phyloP scores from a whole-genome alignment of 192 early-diverging fungal species.

The Backusella circina region DNA sequence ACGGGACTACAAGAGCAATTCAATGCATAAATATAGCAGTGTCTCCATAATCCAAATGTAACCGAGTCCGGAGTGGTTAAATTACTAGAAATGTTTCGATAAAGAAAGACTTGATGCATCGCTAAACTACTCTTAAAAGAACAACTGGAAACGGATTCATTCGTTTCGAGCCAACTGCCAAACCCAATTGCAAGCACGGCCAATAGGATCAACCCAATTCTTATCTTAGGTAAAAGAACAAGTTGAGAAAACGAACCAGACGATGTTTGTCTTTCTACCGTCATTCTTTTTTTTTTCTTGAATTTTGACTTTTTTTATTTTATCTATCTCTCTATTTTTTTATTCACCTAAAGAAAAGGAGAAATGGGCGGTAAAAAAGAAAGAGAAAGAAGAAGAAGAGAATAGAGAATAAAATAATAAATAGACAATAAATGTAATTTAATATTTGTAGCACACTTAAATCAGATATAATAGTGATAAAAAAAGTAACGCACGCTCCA shows the following conservation, averaged over 20 bases:
- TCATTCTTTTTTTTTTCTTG: not conserved
- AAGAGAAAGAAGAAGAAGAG: not conserved
- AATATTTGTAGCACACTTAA: slow-evolving; percentile 1
- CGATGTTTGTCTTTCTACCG: not conserved
- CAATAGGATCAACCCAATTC: not conserved
- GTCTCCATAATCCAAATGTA: slow-evolving; percentile 7
- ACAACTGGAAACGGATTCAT: not conserved
- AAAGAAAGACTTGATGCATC: slow-evolving; percentile 7
- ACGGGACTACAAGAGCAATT: slow-evolving; percentile 6
- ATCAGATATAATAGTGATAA: not conserved
- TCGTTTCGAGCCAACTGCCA: slow-evolving; percentile 12
- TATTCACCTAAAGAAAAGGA: not conserved
- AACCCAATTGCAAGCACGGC: slow-evolving; percentile 7
- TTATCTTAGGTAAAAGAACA: not conserved
- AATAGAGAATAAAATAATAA: not conserved
- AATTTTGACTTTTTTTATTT: not conserved
- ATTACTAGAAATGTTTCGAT: slow-evolving; percentile 10
- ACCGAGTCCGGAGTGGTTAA: not conserved
- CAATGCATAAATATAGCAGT: slow-evolving; percentile 7
- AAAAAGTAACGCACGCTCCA: not conserved
- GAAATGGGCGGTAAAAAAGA: not conserved
- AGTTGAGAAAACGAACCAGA: not conserved
- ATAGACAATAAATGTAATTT: not conserved
- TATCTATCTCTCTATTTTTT: not conserved
- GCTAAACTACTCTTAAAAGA: slow-evolving; percentile 9